phyloP scores from a whole-genome alignment of 352 stramenopile species.

The Pythium oligandrum region DNA sequence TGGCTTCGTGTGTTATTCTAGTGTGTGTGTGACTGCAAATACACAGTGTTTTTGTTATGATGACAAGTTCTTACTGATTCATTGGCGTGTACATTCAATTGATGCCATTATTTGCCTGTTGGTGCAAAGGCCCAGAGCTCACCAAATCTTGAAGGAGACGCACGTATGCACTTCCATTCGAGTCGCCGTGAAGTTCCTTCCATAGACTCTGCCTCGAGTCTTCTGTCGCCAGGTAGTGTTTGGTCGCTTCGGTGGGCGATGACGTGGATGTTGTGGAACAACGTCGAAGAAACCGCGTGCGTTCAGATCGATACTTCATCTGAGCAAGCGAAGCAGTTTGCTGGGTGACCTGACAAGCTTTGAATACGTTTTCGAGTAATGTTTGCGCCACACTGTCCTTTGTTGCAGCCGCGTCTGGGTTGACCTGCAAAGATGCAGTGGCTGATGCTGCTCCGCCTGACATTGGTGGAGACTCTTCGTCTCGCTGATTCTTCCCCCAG shows the following conservation, averaged over 20 bases:
- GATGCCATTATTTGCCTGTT: too few relatives aligned
- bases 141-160: slow-evolving; percentile 1
- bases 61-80: too few relatives aligned
- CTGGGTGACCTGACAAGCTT: slow-evolving; percentile 11
- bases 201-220: slow-evolving; percentile 2
- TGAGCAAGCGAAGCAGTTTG: slow-evolving; percentile 12
- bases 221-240: too few relatives aligned
- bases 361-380: slow-evolving; percentile 4
- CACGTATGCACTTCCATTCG: slow-evolving; percentile 7
- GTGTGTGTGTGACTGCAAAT: too few relatives aligned
- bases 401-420: background rate
- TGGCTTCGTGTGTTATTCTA: too few relatives aligned
- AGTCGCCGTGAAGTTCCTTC: slow-evolving; percentile 10
- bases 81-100: too few relatives aligned
- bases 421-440: background rate
- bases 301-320: slow-evolving; percentile 17
- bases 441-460: background rate
- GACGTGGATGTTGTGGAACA: too few relatives aligned
- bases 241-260: too few relatives aligned
- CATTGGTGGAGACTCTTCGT: too few relatives aligned
- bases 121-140: too few relatives aligned
- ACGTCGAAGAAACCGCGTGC: background rate
- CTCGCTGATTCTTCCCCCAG: slow-evolving; percentile 3
- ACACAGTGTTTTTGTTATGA: too few relatives aligned
- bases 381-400: background rate